These are phyloP conservation scores for Ramularia collo-cygni DNA, from an alignment of 2,329 filamentous ascomycete genomes.

Conservation along the genomic window DNA sequence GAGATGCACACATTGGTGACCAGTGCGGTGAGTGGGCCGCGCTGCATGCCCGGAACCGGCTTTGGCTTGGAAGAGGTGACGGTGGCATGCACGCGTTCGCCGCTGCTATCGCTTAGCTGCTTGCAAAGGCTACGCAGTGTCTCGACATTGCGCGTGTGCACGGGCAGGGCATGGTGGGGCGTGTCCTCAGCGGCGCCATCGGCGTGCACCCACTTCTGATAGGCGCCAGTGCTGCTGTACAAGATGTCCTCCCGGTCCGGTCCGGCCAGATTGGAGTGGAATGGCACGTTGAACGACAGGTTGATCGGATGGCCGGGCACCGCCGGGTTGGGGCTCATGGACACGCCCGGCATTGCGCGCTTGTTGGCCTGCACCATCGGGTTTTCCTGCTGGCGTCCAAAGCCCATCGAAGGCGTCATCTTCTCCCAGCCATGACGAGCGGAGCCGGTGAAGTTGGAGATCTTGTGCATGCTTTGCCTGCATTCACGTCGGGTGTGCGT, in stretches of 20 bases:
- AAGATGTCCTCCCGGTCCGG: constrained; percentile 93
- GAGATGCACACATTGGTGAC: constrained; percentile 85
- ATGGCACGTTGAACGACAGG: constrained; percentile 95
- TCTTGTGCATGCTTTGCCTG: constrained; percentile 53
- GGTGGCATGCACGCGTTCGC: constrained; percentile 67
- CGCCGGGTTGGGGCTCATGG: constrained; percentile 50
- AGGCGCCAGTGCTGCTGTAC: constrained; percentile 80
- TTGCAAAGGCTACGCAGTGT: constrained; percentile 72
- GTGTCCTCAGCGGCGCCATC: constrained; percentile 78
- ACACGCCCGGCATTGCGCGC: constrained; percentile 44
- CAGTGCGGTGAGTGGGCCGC: constrained; percentile 43
- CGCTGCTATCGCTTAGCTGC: constrained; percentile 62
- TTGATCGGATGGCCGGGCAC: constrained; percentile 73
- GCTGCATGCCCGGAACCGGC: constrained; percentile 46
- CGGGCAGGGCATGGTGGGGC: constrained; percentile 81
- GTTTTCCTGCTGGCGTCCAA: constrained; percentile 36
- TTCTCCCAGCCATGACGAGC: constrained; percentile 62
- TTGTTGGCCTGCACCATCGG: constrained; percentile 31
- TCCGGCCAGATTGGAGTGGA: constrained; percentile 83
- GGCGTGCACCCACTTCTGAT: constrained; percentile 89
- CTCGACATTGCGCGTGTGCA: constrained; percentile 80
- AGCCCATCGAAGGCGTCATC: constrained; percentile 55
- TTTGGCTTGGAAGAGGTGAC: constrained; percentile 77
- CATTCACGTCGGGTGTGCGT: constrained; percentile 13
- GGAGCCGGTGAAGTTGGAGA: constrained; percentile 59